Conservation (phyloP, 139 green algal species). For the Coelastrella sp. region DNA sequence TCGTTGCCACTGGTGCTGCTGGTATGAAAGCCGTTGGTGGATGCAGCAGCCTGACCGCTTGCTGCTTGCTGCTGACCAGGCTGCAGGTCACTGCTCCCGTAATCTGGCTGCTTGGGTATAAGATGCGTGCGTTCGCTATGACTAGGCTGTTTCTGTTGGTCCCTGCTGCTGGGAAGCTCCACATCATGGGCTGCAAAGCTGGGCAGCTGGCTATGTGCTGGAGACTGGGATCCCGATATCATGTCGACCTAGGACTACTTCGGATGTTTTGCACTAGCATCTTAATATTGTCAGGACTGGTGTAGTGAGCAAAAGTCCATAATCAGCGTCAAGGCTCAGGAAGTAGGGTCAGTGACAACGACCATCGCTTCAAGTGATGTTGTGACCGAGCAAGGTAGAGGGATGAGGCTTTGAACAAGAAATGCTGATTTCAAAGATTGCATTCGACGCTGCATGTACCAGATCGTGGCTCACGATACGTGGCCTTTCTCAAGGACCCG, state of each 20-base stretch:
- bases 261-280: not conserved
- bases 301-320: not conserved
- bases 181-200: not conserved
- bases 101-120: not conserved
- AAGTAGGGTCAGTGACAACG: not conserved
- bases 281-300: not conserved
- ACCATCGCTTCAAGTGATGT: not conserved
- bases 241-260: not conserved
- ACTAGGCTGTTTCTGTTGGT: not conserved
- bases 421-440: no score
- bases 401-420: no score
- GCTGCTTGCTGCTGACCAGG: not conserved
- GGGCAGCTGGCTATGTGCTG: not conserved
- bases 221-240: not conserved
- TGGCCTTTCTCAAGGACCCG: no score
- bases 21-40: not conserved
- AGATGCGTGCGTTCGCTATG: not conserved
- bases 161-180: not conserved
- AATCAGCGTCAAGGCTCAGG: not conserved
- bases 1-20: no score
- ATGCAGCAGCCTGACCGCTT: not conserved
- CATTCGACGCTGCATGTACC: no score
- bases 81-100: not conserved
- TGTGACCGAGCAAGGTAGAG: not conserved
- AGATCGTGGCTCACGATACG: no score